These are phyloP conservation scores for Cystobasidium slooffiae DNA, from an alignment of 1,284 basidiomycete species.

Conservation along the genomic window DNA sequence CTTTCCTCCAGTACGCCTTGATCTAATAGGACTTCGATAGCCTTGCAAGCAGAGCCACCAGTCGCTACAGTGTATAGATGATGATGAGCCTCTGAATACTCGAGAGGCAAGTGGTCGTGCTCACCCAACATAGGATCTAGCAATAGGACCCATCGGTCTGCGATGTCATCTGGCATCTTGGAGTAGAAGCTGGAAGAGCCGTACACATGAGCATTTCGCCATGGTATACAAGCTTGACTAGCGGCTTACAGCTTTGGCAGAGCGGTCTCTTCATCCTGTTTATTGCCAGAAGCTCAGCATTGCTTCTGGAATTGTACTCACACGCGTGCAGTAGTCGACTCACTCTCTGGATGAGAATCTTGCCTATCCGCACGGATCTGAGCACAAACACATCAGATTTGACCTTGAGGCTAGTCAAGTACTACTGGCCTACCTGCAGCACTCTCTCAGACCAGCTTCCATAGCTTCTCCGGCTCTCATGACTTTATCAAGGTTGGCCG, in stretches of 20 bases:
- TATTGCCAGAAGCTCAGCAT: not conserved
- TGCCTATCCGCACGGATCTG: conserved; percentile 74
- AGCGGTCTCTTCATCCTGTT: conserved; percentile 86
- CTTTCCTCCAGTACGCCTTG: conserved; percentile 81
- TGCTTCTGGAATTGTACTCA: not conserved
- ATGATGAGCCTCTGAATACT: not conserved
- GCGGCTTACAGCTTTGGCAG: conserved; percentile 76
- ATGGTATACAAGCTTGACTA: not conserved
- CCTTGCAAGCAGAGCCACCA: conserved; percentile 96
- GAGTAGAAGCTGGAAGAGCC: conserved; percentile 58
- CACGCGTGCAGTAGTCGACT: conserved; percentile 45
- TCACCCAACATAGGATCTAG: conserved; percentile 96
- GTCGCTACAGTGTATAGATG: conserved; percentile 68
- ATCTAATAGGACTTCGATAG: conserved; percentile 88
- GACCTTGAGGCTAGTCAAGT: not conserved
- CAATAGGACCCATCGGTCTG: conserved; percentile 85
- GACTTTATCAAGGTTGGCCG: conserved; percentile 67
- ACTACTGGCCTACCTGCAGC: conserved; percentile 63
- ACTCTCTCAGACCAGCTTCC: conserved; percentile 78
- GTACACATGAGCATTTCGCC: not conserved
- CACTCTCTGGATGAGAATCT: conserved; percentile 92
- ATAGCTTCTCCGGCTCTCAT: conserved; percentile 64
- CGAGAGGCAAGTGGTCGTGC: conserved; percentile 25
- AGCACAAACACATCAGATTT: not conserved
- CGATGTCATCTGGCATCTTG: conserved; percentile 92